These are phyloP conservation scores for Phaeolepiota aurea DNA, from an alignment of 768 basidiomycete species.

Conservation along the genomic window DNA sequence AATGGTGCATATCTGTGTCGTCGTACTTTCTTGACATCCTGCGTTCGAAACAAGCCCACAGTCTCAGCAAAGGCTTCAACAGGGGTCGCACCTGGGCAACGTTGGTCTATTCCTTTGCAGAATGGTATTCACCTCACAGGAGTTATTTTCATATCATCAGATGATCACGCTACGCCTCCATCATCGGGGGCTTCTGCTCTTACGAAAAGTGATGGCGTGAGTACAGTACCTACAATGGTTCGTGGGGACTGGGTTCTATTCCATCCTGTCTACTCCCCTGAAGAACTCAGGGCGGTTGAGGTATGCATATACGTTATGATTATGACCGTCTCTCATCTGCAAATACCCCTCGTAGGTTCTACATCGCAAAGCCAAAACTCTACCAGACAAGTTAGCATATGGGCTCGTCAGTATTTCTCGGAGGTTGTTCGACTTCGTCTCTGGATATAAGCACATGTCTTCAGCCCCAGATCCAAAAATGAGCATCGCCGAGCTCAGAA, in stretches of 20 bases:
- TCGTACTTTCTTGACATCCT: slow-evolving; percentile 5
- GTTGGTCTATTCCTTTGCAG: background rate
- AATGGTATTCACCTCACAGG: background rate
- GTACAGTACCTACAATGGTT: slow-evolving; percentile 45
- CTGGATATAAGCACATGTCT: slow-evolving; percentile 73
- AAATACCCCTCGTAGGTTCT: slow-evolving; percentile 42
- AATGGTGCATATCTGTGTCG: background rate
- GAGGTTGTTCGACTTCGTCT: slow-evolving; percentile 73
- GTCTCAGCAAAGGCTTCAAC: slow-evolving; percentile 8
- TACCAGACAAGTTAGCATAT: slow-evolving; percentile 68
- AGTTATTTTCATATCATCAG: background rate
- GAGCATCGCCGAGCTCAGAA: slow-evolving; percentile 64
- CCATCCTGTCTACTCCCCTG: slow-evolving; percentile 81
- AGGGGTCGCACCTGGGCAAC: background rate
- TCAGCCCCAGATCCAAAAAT: slow-evolving; percentile 56
- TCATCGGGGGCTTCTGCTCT: slow-evolving; percentile 15
- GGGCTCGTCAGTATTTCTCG: slow-evolving; percentile 53
- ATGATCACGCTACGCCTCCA: slow-evolving; percentile 6
- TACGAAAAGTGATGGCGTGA: slow-evolving; percentile 36
- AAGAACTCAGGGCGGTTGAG: slow-evolving; percentile 67
- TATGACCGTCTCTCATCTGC: background rate
- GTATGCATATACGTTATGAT: slow-evolving; percentile 24
- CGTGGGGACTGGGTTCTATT: slow-evolving; percentile 87
- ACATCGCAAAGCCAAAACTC: slow-evolving; percentile 51
- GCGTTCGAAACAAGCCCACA: background rate